phyloP scores from a whole-genome alignment of 2,329 filamentous ascomycete species.

The Camptophora hylomeconis region DNA sequence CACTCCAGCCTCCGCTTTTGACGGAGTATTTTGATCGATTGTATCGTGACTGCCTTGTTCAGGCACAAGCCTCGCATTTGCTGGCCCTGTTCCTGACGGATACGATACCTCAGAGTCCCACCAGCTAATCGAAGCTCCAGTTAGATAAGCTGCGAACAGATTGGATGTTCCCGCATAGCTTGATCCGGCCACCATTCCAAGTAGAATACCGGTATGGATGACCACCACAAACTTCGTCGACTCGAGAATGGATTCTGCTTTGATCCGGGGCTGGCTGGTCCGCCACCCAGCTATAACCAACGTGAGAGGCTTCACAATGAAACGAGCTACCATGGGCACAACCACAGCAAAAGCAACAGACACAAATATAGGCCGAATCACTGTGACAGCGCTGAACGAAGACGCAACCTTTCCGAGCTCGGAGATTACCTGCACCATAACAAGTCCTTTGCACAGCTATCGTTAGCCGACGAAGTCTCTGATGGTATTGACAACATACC shows the following conservation, averaged over 20 bases:
- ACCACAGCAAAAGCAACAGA: conserved; percentile 26
- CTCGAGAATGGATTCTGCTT: neutral
- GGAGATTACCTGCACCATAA: conserved; percentile 65
- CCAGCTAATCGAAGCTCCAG: conserved; percentile 40
- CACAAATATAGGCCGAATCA: conserved; percentile 40
- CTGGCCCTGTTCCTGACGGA: neutral
- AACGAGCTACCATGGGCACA: conserved; percentile 19
- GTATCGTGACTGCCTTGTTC: neutral
- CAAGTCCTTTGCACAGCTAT: conserved; percentile 33
- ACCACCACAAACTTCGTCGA: conserved; percentile 23
- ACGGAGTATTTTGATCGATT: neutral
- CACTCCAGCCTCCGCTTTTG: no score
- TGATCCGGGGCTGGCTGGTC: neutral
- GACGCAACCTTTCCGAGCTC: conserved; percentile 39
- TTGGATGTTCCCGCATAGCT: conserved; percentile 43
- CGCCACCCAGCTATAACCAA: neutral
- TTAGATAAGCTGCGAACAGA: conserved; percentile 45
- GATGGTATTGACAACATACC: no score
- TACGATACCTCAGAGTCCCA: conserved; percentile 24
- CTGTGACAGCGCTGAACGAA: conserved; percentile 26
- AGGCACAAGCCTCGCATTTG: neutral
- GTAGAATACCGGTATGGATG: conserved; percentile 31
- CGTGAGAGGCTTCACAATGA: conserved; percentile 12
- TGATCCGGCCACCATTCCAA: conserved; percentile 35
- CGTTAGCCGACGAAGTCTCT: neutral